Base-by-base conservation (phyloP, 768 basidiomycete species). In the Naematelia aurantialba region DNA sequence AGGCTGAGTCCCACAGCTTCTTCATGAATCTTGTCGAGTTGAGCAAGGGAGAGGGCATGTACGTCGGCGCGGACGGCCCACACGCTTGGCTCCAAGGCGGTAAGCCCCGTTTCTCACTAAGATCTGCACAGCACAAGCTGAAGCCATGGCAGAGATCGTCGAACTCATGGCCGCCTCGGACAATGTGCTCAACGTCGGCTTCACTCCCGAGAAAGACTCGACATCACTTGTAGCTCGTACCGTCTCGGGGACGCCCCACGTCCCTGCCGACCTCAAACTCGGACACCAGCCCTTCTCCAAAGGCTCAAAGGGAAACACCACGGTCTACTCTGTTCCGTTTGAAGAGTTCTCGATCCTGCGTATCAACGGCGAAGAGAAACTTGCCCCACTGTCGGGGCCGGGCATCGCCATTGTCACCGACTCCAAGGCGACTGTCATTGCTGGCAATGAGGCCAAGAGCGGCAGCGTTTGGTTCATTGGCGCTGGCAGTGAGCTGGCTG, bases 71-170 rank as follows among this genome's bases (percentile, higher is more conserved):
- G 2, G 90, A 93, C 45, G 93, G 94, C 75, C 91, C 91, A 0
- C 94, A 98, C 63, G 94, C 94, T 0, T 98, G 97, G 78, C 81
- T 97, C 34, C 85, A 84, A 48, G 94, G 94, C 73, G 91, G 92
- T 90, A 62, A 60, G 84, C 63, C 8, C 13, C 4, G 12, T 26
- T 21, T 25, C 24, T 21, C 44, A 17, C 27, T 5, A 2, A 13
- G 12, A 25, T 31, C 13, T 29, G 12, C 10, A 17, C 10, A 17
- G n/a, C 2, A 10, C 29, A 4, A 8, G 46, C 46, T 56, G 31
- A 49, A 29, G 1, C n/a, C 30, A 46, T 54, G 27, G 13, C 58
- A 94, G 93, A 98, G 69, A 92, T 92, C 77, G 89, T 97, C 72
- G 94, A 97, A 74, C 92, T 91, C 79, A 98, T 98, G 93, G 94